Evolutionary conservation across 2,329 filamentous ascomycete genomes (phyloP).

Genomic region (Hypoxylon rubiginosum): DNA sequence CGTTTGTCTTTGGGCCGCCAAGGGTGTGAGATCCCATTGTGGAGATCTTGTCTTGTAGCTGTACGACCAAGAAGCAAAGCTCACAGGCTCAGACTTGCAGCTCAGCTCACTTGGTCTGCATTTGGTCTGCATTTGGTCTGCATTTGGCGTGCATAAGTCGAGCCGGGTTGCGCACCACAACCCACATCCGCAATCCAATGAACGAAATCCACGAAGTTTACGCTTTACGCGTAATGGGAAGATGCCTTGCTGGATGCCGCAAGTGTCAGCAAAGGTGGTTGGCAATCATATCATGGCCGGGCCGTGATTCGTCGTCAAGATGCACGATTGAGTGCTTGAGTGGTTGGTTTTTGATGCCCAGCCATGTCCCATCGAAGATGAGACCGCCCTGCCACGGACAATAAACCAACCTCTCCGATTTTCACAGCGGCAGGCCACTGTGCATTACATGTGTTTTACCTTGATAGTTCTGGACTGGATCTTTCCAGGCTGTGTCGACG

Average conservation of each 20-base stretch:
- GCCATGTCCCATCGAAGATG: constrained; percentile 29
- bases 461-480: neutral
- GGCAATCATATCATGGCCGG: constrained; percentile 32
- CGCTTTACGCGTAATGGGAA: constrained; percentile 43
- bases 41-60: constrained; percentile 22
- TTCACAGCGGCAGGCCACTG: constrained; percentile 16
- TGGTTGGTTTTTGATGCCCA: constrained; percentile 35
- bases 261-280: constrained; percentile 42
- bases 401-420: constrained; percentile 39
- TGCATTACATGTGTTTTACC: constrained; percentile 3
- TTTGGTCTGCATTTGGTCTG: constrained; percentile 44
- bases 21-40: constrained; percentile 26
- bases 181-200: constrained; percentile 45
- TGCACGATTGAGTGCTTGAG: constrained; percentile 29
- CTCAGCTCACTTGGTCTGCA: constrained; percentile 42
- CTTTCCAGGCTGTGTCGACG: neutral
- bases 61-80: constrained; percentile 32
- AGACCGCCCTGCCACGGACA: constrained; percentile 21
- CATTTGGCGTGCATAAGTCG: constrained; percentile 47
- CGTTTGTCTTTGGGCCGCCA: constrained; percentile 2
- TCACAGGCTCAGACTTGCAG: constrained; percentile 24
- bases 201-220: constrained; percentile 45
- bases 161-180: constrained; percentile 37
- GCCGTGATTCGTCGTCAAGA: constrained; percentile 32
- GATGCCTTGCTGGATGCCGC: constrained; percentile 39